Evolutionary conservation across 306 rosid species (phyloP), one percentile per base, ranked within the genome.

Genomic region (Rosa persica): DNA sequence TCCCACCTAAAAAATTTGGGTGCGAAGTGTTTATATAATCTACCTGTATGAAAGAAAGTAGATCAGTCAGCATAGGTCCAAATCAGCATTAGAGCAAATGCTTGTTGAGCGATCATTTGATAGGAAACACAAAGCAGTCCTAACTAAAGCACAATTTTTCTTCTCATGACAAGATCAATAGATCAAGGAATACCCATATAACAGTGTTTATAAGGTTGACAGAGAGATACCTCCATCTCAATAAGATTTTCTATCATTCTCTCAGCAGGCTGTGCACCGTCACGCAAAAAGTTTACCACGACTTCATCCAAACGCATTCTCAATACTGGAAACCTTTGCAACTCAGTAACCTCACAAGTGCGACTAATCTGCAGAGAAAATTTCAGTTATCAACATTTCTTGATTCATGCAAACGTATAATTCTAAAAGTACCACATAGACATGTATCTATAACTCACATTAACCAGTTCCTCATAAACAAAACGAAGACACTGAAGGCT

Each of bases 1-100:
- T 84, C 74, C 89, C 86, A 25, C 87, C 89, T 76, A 87, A 42
- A 58, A 87, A 87, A 27, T 77, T 74, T 79, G 82, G 86, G 68
- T 87, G 80, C 11, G 87, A 81, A 12, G 82, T 81, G 73, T 83
- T 84, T 76, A 87, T 87, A 76, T 73, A 87, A 79, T 73, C 89
- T 81, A 87, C 78, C 87, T 87, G 82, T 40, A 66, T 40, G 13
- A 57, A 73, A 40, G 55, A 23, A 39, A 64, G 70, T 20, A 40
- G 51, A 25, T 55, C 30, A 5, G 22, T 74, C 60, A 67, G 79
- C 79, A 38, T 40, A 51, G 60, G 72, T 42, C 73, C 73, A 74
- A 47, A 58, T n/a, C 42, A 60, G 25, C 76, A 61, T 48, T 12
- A 30, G 44, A 49, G 43, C 19, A 27, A 23, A 12, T 57, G 54